These are phyloP conservation scores for Avena eriantha DNA, from an alignment of 176 grass and related monocot species.

Conservation along the genomic window DNA sequence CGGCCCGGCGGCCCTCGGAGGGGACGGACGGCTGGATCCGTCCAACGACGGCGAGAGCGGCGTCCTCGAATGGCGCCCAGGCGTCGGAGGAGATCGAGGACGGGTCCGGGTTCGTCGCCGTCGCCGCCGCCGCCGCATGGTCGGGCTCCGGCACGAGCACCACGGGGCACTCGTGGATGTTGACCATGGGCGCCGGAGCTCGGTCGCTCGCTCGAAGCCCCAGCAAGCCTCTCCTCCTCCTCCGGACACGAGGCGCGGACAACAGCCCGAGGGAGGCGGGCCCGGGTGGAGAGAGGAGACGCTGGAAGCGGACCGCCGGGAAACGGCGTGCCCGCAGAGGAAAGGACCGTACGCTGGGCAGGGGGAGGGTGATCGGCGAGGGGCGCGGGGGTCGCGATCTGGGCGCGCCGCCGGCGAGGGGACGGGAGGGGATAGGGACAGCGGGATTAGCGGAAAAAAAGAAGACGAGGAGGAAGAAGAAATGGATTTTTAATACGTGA, in stretches of 20 bases:
- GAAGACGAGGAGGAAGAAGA: not conserved
- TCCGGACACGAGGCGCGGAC: not conserved
- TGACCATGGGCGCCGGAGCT: conserved; percentile 62
- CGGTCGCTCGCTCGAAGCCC: not conserved
- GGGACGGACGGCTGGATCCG: conserved; percentile 73
- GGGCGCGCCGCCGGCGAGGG: conserved; percentile 41
- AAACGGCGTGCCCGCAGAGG: not conserved
- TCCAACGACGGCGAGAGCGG: conserved; percentile 55
- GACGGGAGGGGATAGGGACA: conserved; percentile 19
- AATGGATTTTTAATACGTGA: conserved; percentile 30
- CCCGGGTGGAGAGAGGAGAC: not conserved
- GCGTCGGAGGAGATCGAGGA: conserved; percentile 48
- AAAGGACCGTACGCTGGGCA: not conserved
- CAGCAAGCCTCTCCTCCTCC: not conserved
- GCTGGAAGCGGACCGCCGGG: not conserved
- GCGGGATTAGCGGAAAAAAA: conserved; percentile 28
- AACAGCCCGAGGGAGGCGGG: not conserved
- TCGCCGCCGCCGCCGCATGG: conserved; percentile 28
- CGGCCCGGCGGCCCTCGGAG: conserved; percentile 69
- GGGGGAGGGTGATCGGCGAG: conserved; percentile 25
- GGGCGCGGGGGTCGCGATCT: conserved; percentile 38
- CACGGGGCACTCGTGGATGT: conserved; percentile 59
- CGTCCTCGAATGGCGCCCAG: conserved; percentile 72
- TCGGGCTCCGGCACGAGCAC: conserved; percentile 39
- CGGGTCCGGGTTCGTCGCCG: conserved; percentile 60